phyloP scores from a whole-genome alignment of 208 protist species.

The Leishmania braziliensis region DNA sequence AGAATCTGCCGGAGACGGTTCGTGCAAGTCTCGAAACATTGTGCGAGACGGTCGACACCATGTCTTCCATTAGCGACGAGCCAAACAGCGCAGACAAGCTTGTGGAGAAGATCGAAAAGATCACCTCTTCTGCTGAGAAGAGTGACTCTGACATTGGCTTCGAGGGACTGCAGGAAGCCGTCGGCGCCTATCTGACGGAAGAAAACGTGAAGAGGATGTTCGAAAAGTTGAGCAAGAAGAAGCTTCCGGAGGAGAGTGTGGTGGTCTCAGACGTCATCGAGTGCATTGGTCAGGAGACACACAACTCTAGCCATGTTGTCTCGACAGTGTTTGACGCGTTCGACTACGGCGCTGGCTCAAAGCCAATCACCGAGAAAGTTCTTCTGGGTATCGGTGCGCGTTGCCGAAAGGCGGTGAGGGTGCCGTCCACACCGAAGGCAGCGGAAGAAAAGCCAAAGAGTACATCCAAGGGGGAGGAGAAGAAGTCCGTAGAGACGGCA shows the following conservation, averaged over 20 bases:
- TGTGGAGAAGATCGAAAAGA: conserved; percentile 75
- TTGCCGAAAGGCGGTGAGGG: conserved; percentile 61
- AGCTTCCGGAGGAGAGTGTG: conserved; percentile 75
- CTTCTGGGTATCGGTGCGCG: conserved; percentile 84
- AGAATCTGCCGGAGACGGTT: conserved; percentile 82
- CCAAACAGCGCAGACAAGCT: conserved; percentile 73
- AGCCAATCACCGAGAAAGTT: conserved; percentile 77
- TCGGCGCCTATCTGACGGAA: conserved; percentile 81
- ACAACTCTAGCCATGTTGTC: conserved; percentile 88
- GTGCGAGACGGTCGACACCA: conserved; percentile 79
- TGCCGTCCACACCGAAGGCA: conserved; percentile 22
- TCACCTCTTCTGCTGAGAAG: conserved; percentile 78
- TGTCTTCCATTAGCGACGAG: conserved; percentile 56
- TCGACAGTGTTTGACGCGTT: conserved; percentile 91
- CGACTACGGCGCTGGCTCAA: conserved; percentile 83
- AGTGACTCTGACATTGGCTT: conserved; percentile 75
- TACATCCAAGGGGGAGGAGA: conserved; percentile 6
- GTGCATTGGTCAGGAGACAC: conserved; percentile 78
- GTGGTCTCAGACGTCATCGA: conserved; percentile 87
- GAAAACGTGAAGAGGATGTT: conserved; percentile 84
- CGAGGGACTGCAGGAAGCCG: conserved; percentile 59
- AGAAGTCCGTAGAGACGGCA: conserved; percentile 1
- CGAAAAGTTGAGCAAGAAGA: conserved; percentile 73
- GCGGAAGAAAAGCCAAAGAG: conserved; percentile 18
- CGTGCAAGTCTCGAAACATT: conserved; percentile 84